Evolutionary conservation across 768 basidiomycete species (phyloP).

Genomic region (Hygrocybe coccinea): DNA sequence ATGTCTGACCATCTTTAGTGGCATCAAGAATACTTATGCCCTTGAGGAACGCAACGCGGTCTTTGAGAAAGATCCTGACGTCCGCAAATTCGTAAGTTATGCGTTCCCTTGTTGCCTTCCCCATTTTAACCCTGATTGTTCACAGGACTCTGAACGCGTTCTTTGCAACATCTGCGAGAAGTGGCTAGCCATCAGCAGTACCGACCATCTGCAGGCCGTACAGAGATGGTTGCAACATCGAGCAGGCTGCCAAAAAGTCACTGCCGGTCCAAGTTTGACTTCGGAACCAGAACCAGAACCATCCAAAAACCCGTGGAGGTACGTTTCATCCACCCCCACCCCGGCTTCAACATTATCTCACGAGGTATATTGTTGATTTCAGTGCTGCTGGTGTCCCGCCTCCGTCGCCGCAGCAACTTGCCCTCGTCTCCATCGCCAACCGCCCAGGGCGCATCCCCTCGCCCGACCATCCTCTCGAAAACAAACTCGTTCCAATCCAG

Average conservation of each 20-base stretch:
- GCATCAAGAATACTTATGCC: conserved; percentile 52
- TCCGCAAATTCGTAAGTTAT: conserved; percentile 55
- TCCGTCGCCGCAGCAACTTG: conserved; percentile 8
- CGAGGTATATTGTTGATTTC: not conserved
- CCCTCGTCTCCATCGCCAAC: conserved; percentile 1
- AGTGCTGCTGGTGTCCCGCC: conserved; percentile 2
- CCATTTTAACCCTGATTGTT: not conserved
- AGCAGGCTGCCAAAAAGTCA: conserved; percentile 44
- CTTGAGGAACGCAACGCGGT: conserved; percentile 56
- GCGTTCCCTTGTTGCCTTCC: not conserved
- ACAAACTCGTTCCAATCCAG: not conserved
- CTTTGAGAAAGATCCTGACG: conserved; percentile 60
- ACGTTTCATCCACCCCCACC: not conserved
- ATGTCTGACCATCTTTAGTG: conserved; percentile 19
- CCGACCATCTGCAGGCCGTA: conserved; percentile 57
- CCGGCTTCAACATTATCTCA: not conserved
- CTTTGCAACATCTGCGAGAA: conserved; percentile 64
- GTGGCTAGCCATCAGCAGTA: conserved; percentile 59
- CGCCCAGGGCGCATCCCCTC: not conserved
- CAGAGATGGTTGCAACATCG: conserved; percentile 65
- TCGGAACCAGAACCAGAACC: not conserved
- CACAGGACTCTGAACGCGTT: conserved; percentile 53
- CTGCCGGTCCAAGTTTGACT: not conserved
- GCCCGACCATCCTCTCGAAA: conserved; percentile 1
- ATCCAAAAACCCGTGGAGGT: not conserved